These are phyloP conservation scores for Amanita phalloides DNA, from an alignment of 768 basidiomycete genomes.

Conservation along the genomic window DNA sequence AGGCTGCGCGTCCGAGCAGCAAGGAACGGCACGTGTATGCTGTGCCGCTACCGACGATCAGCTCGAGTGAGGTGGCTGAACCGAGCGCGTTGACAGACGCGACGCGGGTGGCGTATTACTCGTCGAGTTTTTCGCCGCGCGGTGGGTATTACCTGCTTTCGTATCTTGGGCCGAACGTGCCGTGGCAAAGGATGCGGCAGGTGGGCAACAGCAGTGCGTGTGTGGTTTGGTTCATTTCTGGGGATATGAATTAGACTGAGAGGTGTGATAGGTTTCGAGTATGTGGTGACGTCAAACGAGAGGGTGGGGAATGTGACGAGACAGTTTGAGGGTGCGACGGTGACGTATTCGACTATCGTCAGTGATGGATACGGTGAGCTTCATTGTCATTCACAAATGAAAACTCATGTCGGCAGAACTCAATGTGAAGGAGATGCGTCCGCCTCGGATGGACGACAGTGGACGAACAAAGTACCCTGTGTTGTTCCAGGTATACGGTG, in stretches of 20 bases:
- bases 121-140: constrained; percentile 70
- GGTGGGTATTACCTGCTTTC: constrained; percentile 76
- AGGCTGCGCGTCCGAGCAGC: constrained; percentile 75
- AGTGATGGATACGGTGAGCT: constrained; percentile 73
- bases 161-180: constrained; percentile 75
- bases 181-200: constrained; percentile 77
- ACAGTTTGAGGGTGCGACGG: constrained; percentile 62
- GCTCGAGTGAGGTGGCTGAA: constrained; percentile 21
- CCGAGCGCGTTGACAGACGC: constrained; percentile 45
- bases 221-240: background rate
- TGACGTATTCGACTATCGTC: constrained; percentile 60
- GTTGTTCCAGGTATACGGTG: constrained; percentile 84
- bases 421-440: constrained; percentile 85
- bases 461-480: constrained; percentile 97
- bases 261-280: constrained; percentile 40
- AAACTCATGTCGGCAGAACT: constrained; percentile 40
- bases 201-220: constrained; percentile 32
- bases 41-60: constrained; percentile 51
- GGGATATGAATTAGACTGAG: no score
- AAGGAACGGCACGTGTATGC: constrained; percentile 80
- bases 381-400: background rate
- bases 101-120: constrained; percentile 45
- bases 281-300: constrained; percentile 63
- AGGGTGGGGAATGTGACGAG: constrained; percentile 49
- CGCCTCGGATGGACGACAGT: constrained; percentile 86